phyloP scores from a whole-genome alignment of 1,284 basidiomycete species.

The Neolentinus lepideus region DNA sequence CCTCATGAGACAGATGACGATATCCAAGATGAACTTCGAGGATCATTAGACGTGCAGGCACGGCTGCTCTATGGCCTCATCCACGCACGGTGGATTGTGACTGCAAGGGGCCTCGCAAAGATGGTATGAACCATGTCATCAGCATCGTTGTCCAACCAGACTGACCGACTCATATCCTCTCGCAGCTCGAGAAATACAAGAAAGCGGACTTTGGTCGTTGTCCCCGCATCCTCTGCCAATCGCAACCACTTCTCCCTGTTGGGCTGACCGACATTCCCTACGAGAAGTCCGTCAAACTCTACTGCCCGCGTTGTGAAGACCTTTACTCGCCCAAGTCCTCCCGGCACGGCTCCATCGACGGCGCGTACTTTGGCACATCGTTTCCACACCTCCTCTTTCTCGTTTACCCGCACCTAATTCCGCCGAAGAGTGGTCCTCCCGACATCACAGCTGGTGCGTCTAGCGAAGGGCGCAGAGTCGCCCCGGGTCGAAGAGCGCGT shows the following conservation, averaged over 20 bases:
- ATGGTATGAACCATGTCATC: constrained; percentile 59
- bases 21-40: constrained; percentile 70
- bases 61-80: constrained; percentile 92
- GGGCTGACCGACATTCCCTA: constrained; percentile 92
- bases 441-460: constrained; percentile 28
- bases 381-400: constrained; percentile 95
- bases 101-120: constrained; percentile 86
- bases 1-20: constrained; percentile 54
- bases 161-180: constrained; percentile 2
- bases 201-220: constrained; percentile 95
- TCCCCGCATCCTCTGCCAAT: constrained; percentile 89
- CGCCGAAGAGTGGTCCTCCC: constrained; percentile 69
- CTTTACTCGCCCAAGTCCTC: constrained; percentile 94
- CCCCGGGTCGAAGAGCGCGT: constrained; percentile 16
- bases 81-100: constrained; percentile 95
- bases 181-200: constrained; percentile 92
- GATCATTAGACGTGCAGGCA: constrained; percentile 86
- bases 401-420: constrained; percentile 88
- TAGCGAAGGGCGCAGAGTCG: constrained; percentile 16
- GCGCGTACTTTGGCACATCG: constrained; percentile 94
- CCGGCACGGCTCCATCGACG: constrained; percentile 91
- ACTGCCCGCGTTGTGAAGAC: constrained; percentile 95
- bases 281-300: constrained; percentile 95
- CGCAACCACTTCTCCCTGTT: constrained; percentile 90
- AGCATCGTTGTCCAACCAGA: constrained; percentile 1